A percentile compares a stretch with the other conserved stretches of the same genome.
These are phyloP conservation scores for Nosema muscidifuracis DNA, from an alignment of 371 early-diverging fungal genomes.

Conservation along the genomic window DNA sequence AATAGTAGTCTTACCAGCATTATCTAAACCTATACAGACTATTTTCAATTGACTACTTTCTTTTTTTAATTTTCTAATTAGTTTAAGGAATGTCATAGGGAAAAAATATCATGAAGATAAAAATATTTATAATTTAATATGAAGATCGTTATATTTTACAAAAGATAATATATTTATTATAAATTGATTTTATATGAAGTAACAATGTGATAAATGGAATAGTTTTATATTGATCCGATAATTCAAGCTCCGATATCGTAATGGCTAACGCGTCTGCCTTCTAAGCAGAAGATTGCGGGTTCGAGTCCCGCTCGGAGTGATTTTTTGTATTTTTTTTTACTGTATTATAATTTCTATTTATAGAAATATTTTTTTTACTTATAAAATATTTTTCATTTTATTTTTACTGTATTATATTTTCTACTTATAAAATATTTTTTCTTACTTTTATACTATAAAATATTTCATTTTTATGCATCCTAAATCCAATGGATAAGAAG, in stretches of 20 bases:
- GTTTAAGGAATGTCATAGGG: conserved; percentile 51
- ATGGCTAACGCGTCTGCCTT: conserved; percentile 32
- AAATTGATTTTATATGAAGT: too few relatives aligned
- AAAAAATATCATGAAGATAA: too few relatives aligned
- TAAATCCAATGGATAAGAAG: conserved; percentile 34
- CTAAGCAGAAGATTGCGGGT: conserved; percentile 32
- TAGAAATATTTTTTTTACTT: too few relatives aligned
- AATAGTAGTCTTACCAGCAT: conserved; percentile 97
- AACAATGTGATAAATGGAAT: neutral
- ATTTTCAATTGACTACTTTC: conserved; percentile 78
- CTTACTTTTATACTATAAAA: too few relatives aligned
- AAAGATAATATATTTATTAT: too few relatives aligned
- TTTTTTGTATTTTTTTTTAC: too few relatives aligned
- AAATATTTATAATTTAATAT: conserved; percentile 20
- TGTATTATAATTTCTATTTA: too few relatives aligned
- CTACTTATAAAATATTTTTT: too few relatives aligned
- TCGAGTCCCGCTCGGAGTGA: conserved; percentile 29
- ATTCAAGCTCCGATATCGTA: conserved; percentile 19
- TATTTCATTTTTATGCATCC: too few relatives aligned
- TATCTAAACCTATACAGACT: conserved; percentile 90
- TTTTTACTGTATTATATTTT: too few relatives aligned
- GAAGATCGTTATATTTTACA: too few relatives aligned
- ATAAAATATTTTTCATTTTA: too few relatives aligned
- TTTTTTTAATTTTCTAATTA: conserved; percentile 64
- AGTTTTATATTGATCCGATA: neutral